phyloP scores from a whole-genome alignment of 257 asterid species.

The Rehmannia glutinosa region DNA sequence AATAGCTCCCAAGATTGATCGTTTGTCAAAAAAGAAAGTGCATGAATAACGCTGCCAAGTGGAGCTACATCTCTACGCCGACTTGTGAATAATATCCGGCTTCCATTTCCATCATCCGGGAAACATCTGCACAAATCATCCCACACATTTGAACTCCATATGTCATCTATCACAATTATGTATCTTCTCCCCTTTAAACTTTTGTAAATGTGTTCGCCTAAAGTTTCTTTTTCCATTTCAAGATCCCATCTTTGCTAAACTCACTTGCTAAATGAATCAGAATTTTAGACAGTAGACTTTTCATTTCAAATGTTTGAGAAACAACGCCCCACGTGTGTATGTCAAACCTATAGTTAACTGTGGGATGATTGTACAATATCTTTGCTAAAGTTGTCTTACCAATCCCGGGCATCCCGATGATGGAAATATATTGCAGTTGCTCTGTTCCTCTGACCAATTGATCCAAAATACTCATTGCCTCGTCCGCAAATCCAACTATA shows the following conservation, averaged over 20 bases:
- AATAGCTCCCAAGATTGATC: no score
- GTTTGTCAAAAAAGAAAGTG: no score
- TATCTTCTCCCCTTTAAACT: slow-evolving; percentile 22
- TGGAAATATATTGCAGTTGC: background rate
- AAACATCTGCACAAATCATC: background rate
- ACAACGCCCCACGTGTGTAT: slow-evolving; percentile 7
- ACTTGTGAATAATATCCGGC: no score
- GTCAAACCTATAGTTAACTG: slow-evolving; percentile 2
- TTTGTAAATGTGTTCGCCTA: slow-evolving; percentile 11
- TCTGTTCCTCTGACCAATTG: no score
- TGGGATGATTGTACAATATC: slow-evolving; percentile 14
- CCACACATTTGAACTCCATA: slow-evolving; percentile 32
- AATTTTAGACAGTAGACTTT: slow-evolving; percentile 8
- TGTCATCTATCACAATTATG: slow-evolving; percentile 38
- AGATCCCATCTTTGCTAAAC: background rate
- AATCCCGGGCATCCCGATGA: slow-evolving; percentile 16
- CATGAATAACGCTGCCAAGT: no score
- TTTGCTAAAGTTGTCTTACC: no score
- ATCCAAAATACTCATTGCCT: no score
- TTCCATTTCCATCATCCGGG: no score
- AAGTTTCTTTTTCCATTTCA: background rate
- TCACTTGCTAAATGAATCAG: background rate
- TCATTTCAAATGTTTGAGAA: background rate
- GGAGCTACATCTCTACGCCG: no score
- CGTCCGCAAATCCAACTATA: no score